A percentile compares a stretch with the other conserved stretches of the same genome.
Conservation (phyloP, 2,329 filamentous ascomycete species). For the Epichloe aotearoae region DNA sequence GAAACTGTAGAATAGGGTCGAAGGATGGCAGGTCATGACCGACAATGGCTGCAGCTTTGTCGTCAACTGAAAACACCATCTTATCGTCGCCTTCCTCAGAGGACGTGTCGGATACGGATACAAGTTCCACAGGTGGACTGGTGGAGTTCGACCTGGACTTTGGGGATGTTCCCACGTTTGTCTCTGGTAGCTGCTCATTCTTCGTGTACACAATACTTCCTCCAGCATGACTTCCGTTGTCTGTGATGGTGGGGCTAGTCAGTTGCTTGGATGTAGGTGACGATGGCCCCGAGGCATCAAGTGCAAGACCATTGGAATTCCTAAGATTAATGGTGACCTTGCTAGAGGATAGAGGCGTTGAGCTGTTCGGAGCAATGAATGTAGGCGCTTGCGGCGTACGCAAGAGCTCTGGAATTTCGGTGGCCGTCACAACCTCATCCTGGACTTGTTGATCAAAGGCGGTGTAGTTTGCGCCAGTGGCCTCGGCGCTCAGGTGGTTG, state of each 20-base stretch:
- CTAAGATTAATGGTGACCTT: slow-evolving; percentile 49
- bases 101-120: slow-evolving; percentile 23
- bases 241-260: neutral
- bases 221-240: neutral
- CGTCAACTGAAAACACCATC: slow-evolving; percentile 20
- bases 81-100: slow-evolving; percentile 12
- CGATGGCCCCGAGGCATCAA: neutral
- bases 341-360: slow-evolving; percentile 33
- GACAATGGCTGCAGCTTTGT: slow-evolving; percentile 15
- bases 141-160: slow-evolving; percentile 22
- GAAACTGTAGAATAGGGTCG: slow-evolving; percentile 35
- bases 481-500: slow-evolving; percentile 12
- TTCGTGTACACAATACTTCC: neutral
- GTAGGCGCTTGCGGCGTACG: slow-evolving; percentile 24
- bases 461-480: slow-evolving; percentile 12
- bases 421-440: neutral
- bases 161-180: neutral
- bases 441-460: slow-evolving; percentile 23
- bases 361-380: slow-evolving; percentile 17
- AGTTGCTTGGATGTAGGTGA: neutral
- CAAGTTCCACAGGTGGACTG: slow-evolving; percentile 32
- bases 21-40: slow-evolving; percentile 10
- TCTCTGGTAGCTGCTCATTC: neutral
- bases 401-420: neutral
- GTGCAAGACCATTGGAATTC: slow-evolving; percentile 16